Base-by-base conservation (phyloP, 192 early-diverging fungal species). In the Rhizoclosmatium globosum region DNA sequence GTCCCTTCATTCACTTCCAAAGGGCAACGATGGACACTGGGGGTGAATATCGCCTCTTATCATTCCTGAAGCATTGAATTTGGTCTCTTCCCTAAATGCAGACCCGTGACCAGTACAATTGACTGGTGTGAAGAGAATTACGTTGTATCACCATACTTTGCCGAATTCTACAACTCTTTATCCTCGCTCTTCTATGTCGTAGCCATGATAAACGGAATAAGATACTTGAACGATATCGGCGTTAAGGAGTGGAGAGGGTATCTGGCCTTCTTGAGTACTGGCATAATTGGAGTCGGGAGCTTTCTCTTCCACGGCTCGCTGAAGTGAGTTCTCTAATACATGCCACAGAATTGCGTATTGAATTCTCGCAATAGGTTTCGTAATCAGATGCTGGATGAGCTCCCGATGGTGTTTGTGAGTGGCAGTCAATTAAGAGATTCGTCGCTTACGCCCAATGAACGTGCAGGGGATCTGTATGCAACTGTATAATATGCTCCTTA, bases 71-170 rank as follows among this genome's bases (percentile, higher is more conserved):
- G 31, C 31, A 31, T 31, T 31, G 31, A 31, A 31, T 31, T 31
- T 31, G 31, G 31, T 31, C 53, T 57, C n/a, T 57, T 31, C 31
- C 53, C 53, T 71, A 2, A 71, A 3, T 31, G 43, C 72, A 74
- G 82, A n/a, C 79, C 75, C 7, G 76, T 76, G 9, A 85, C 84
- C 48, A 23, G 76, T 3, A 76, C 84, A 2, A 58, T 85, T 44
- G 85, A 86, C 65, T 86, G 85, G 85, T 86, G 85, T 69, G 85
- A 86, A 58, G 79, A 81, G 67, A 93, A 94, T 86, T 95, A 95
- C 50, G 83, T 83, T 31, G 85, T 91, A 3, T 87, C 86, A 65
- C 81, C 83, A 59, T 93, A 90, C 76, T 84, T 94, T 78, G 93
- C 92, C 62, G 94, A 94, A 83, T 94, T 64, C 38, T 64, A 31